Percentiles rank a stretch among this genome's conserved stretches.
Evolutionary conservation across 202 grass and related monocot species (phyloP).

Genomic region (Carex arenaria): DNA sequence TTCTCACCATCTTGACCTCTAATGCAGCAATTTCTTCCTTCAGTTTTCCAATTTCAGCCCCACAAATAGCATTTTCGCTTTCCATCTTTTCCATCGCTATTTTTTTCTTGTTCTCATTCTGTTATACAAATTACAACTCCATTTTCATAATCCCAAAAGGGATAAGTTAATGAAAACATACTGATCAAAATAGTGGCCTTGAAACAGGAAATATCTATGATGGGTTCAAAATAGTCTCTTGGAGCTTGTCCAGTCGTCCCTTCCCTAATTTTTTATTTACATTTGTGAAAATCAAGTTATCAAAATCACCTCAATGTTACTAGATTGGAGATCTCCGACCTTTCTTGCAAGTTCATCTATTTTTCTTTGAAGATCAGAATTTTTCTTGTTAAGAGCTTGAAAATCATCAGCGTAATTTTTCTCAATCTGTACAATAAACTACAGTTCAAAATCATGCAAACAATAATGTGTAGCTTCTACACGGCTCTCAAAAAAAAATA

Average conservation of each 20-base stretch:
- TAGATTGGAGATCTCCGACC: conserved; percentile 18
- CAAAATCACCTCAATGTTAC: conserved; percentile 6
- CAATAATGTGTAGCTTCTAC: no score
- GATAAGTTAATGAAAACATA: neutral
- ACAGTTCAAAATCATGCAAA: neutral
- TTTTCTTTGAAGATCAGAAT: conserved; percentile 25
- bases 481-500: neutral
- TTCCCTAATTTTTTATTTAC: neutral
- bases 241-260: neutral
- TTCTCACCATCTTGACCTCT: conserved; percentile 11
- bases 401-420: neutral
- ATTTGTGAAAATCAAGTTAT: neutral
- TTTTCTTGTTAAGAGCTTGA: conserved; percentile 19
- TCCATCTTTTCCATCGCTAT: conserved; percentile 17
- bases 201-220: neutral
- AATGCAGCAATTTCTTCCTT: conserved; percentile 16
- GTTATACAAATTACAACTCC: neutral
- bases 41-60: conserved; percentile 22
- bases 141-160: neutral
- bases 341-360: conserved; percentile 27
- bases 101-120: conserved; percentile 26
- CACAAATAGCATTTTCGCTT: neutral
- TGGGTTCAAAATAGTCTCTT: neutral
- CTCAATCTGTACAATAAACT: conserved; percentile 18
- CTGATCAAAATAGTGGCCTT: neutral